phyloP scores from a whole-genome alignment of 2,329 filamentous ascomycete species.

The Aspergillus piperis region DNA sequence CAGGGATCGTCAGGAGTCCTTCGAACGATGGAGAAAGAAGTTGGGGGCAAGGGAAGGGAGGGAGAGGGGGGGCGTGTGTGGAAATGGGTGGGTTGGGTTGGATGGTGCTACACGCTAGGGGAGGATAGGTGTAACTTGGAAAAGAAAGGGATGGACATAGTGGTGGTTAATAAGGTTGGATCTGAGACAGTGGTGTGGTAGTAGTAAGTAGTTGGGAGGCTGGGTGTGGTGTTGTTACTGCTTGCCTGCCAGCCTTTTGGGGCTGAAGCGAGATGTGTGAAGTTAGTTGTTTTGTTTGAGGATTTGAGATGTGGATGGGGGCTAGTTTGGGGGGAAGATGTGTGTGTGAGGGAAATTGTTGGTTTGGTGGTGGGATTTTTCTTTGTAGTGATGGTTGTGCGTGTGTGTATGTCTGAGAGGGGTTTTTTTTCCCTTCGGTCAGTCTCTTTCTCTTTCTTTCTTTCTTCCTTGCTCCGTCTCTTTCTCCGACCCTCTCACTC shows the following conservation, averaged over 20 bases:
- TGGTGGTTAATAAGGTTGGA: background rate
- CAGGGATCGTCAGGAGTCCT: constrained; percentile 16
- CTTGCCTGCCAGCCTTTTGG: background rate
- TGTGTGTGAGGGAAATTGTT: background rate
- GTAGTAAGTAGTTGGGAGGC: background rate
- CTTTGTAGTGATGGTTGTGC: background rate
- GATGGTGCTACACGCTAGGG: constrained; percentile 15
- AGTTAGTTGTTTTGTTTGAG: background rate
- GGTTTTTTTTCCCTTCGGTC: background rate
- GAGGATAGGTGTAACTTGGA: background rate
- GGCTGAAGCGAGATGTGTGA: background rate
- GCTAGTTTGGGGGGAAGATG: background rate
- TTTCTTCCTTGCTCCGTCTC: background rate
- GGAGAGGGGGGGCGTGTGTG: background rate
- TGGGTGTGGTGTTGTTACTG: background rate
- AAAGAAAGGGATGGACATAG: too few relatives aligned
- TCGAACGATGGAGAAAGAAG: constrained; percentile 18
- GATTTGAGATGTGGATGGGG: background rate
- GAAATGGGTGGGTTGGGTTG: background rate
- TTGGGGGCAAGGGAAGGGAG: background rate
- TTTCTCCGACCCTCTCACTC: too few relatives aligned
- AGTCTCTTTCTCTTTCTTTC: background rate
- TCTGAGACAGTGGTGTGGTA: constrained; percentile 23
- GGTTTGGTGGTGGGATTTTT: background rate
- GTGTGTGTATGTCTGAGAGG: too few relatives aligned